Evolutionary conservation across 805 yeast genomes (phyloP).

Genomic region (Metschnikowia corniflorae): DNA sequence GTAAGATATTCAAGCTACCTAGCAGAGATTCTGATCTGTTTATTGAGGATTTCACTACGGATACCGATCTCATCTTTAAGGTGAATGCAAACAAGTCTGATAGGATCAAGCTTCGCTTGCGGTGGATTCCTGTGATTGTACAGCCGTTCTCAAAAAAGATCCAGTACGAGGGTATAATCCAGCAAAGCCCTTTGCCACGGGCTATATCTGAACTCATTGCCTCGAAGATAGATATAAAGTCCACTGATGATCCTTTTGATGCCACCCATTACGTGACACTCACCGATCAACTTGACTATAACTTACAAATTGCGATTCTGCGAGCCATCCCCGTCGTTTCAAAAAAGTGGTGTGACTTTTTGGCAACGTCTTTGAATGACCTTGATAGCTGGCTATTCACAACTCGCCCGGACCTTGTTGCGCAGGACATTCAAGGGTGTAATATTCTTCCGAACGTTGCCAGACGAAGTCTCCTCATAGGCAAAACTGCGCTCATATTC

Average conservation of each 20-base stretch:
- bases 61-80: slow-evolving; percentile 8
- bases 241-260: slow-evolving; percentile 14
- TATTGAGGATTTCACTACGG: slow-evolving; percentile 6
- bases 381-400: slow-evolving; percentile 23
- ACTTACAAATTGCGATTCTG: slow-evolving; percentile 24
- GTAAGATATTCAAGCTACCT: slow-evolving; percentile 20
- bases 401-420: slow-evolving; percentile 12
- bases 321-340: slow-evolving; percentile 29
- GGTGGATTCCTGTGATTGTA: slow-evolving; percentile 23
- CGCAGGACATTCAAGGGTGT: slow-evolving; percentile 14
- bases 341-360: slow-evolving; percentile 22
- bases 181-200: slow-evolving; percentile 13
- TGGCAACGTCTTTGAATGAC: slow-evolving; percentile 11
- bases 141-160: slow-evolving; percentile 14
- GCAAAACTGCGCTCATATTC: slow-evolving; percentile 6
- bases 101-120: slow-evolving; percentile 14
- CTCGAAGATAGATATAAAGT: slow-evolving; percentile 19
- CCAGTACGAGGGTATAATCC: slow-evolving; percentile 12
- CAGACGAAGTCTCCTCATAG: slow-evolving; percentile 17
- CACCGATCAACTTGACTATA: slow-evolving; percentile 12
- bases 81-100: slow-evolving; percentile 19
- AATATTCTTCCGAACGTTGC: slow-evolving; percentile 13
- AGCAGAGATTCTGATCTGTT: slow-evolving; percentile 13
- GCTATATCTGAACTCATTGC: slow-evolving; percentile 10
- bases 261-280: slow-evolving; percentile 26